Percentiles rank a stretch among this genome's conserved stretches.
Evolutionary conservation across 495 filamentous ascomycete genomes (phyloP).

Genomic region (Hypoxylon fragiforme): DNA sequence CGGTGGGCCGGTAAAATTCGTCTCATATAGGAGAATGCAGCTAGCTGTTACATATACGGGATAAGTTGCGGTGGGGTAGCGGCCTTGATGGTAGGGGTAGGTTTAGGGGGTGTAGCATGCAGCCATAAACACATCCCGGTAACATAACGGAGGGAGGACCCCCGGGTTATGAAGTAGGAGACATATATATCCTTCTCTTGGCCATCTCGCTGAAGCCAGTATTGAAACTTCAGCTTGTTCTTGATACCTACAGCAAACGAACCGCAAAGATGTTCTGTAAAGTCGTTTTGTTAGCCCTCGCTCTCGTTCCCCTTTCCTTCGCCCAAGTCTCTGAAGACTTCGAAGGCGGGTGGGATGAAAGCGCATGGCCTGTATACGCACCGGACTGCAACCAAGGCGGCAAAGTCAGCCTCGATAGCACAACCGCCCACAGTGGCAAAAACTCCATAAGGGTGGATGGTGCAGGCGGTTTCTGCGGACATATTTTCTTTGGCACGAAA

Average conservation of each 20-base stretch:
- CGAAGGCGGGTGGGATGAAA: conserved; percentile 56
- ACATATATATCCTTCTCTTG: conserved; percentile 35
- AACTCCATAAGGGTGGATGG: conserved; percentile 59
- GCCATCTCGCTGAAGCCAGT: not conserved
- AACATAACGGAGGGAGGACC: conserved; percentile 28
- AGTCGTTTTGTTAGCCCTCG: conserved; percentile 50
- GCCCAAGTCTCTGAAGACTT: conserved; percentile 58
- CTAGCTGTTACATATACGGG: too few relatives aligned
- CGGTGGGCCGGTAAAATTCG: too few relatives aligned
- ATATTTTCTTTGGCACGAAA: conserved; percentile 62
- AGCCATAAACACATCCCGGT: not conserved
- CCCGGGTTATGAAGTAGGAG: conserved; percentile 20
- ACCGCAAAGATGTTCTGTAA: conserved; percentile 48
- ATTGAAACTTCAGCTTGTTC: too few relatives aligned
- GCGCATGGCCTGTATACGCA: conserved; percentile 59
- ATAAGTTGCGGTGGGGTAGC: too few relatives aligned
- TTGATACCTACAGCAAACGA: conserved; percentile 19
- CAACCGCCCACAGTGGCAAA: conserved; percentile 56
- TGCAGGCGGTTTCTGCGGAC: conserved; percentile 60
- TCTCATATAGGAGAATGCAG: too few relatives aligned
- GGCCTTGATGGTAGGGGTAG: not conserved
- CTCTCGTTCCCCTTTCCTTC: conserved; percentile 48
- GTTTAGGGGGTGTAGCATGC: not conserved
- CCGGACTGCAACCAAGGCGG: conserved; percentile 61
- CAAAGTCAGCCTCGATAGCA: conserved; percentile 53